Percentiles rank a stretch among this genome's conserved stretches.
Evolutionary conservation across 371 early-diverging fungal genomes (phyloP).

Genomic region (Furculomyces boomerangus): DNA sequence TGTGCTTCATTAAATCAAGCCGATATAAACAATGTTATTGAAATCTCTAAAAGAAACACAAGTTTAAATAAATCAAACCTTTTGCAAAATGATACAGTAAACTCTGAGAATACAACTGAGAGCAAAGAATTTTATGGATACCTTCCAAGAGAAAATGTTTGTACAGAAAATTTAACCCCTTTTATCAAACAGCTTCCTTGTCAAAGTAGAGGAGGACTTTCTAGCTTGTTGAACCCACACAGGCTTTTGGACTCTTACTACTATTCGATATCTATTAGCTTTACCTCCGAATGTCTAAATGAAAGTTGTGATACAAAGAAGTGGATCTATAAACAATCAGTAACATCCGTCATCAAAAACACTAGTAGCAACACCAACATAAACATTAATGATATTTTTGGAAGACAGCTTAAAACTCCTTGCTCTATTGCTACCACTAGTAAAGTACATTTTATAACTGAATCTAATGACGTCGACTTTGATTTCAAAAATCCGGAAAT

Average conservation of each 20-base stretch:
- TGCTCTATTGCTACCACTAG: neutral
- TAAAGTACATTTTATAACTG: neutral
- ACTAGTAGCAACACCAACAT: neutral
- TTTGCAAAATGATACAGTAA: slow-evolving; percentile 11
- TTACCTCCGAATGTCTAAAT: slow-evolving; percentile 29
- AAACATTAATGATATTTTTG: neutral
- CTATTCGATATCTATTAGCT: slow-evolving; percentile 69
- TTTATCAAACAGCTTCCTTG: slow-evolving; percentile 92
- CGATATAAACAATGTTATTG: slow-evolving; percentile 54
- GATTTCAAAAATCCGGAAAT: too few relatives aligned
- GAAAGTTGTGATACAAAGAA: slow-evolving; percentile 11
- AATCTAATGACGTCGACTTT: too few relatives aligned
- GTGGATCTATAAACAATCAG: slow-evolving; percentile 7
- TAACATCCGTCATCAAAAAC: slow-evolving; percentile 1
- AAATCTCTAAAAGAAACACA: too few relatives aligned
- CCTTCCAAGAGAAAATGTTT: slow-evolving; percentile 80
- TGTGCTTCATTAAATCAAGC: slow-evolving; percentile 91
- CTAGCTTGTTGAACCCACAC: slow-evolving; percentile 70
- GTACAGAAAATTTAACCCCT: slow-evolving; percentile 95
- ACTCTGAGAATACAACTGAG: neutral
- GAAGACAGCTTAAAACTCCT: neutral
- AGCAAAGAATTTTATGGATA: slow-evolving; percentile 39
- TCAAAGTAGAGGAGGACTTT: slow-evolving; percentile 61
- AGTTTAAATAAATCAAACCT: slow-evolving; percentile 38
- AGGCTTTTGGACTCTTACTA: slow-evolving; percentile 72